Evolutionary conservation across 768 basidiomycete genomes (phyloP), one percentile per base, ranked within the genome.

Genomic region (Tubosaeta sp.): DNA sequence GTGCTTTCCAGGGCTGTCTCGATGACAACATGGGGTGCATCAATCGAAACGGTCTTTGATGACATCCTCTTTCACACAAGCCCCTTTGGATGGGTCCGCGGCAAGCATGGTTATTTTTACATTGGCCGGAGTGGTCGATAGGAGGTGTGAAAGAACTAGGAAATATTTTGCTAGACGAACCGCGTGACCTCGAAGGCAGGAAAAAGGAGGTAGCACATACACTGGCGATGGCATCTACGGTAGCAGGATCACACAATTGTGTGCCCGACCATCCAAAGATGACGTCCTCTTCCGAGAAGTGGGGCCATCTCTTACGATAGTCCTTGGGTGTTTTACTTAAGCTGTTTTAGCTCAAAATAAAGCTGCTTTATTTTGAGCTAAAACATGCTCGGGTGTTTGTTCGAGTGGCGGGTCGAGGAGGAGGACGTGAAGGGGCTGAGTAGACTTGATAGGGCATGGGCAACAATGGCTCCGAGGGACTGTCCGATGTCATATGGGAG

Each of bases 371-470:
- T n/a, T n/a, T n/a, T 32, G 12, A 6, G 32, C 4, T 3, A 36
- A 6, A 6, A 22, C 0, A 4, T 0, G 0, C 16, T 55, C 42
- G 7, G 45, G 16, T 8, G 16, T 7, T 6, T 3, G 9, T 21
- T 56, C 47, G 12, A 62, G 44, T 2, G 58, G 57, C 3, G 59
- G 53, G 13, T 67, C 65, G 12, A 53, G n/a, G 12, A 67, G 49
- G 29, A 67, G 27, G 30, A 65, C 57, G 0, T 35, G 40, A 32
- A 57, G 48, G 0, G 46, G 29, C 11, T 24, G 53, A 1, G 55
- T 29, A 9, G 44, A 40, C 6, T 57, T 46, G 34, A 67, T 6
- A 68, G 8, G 25, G 47, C 51, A n/a, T n/a, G n/a, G 11, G 14
- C 2, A 2, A 61, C 44, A 3, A 63, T 0, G 3, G 44, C 64